phyloP scores from a whole-genome alignment of 1,284 basidiomycete species.

The Schizophyllum amplum region DNA sequence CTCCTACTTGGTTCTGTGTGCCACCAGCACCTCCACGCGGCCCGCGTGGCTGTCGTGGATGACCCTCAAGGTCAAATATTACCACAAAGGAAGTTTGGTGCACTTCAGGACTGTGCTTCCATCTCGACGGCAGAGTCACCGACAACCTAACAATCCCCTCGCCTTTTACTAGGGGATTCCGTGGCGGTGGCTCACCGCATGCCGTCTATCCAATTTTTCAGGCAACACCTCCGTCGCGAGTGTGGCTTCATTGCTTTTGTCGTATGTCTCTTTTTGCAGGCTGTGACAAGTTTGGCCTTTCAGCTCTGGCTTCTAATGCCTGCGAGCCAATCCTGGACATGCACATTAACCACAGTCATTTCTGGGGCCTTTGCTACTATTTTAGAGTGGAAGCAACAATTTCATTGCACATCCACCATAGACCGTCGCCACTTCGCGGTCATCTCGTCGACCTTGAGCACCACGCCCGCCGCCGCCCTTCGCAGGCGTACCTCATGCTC shows the following conservation, averaged over 20 bases:
- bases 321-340: too few species aligned
- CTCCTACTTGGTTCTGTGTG: neutral
- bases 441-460: slow-evolving; percentile 75
- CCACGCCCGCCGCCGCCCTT: slow-evolving; percentile 69
- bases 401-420: slow-evolving; percentile 36
- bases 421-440: slow-evolving; percentile 69
- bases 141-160: slow-evolving; percentile 30
- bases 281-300: too few species aligned
- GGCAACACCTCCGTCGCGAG: neutral
- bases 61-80: neutral
- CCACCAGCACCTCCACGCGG: too few species aligned
- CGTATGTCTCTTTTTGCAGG: too few species aligned
- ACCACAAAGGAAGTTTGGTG: neutral
- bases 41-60: too few species aligned
- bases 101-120: neutral
- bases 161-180: slow-evolving; percentile 35
- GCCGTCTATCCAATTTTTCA: neutral
- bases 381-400: neutral
- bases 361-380: too few species aligned
- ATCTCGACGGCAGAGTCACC: neutral
- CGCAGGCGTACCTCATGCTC: slow-evolving; percentile 48
- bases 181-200: slow-evolving; percentile 13
- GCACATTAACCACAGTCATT: too few species aligned
- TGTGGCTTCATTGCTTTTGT: neutral
- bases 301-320: too few species aligned